Percentiles rank a stretch among this genome's conserved stretches.
phyloP scores from a whole-genome alignment of 2,329 filamentous ascomycete species.

The Cercospora janseana region DNA sequence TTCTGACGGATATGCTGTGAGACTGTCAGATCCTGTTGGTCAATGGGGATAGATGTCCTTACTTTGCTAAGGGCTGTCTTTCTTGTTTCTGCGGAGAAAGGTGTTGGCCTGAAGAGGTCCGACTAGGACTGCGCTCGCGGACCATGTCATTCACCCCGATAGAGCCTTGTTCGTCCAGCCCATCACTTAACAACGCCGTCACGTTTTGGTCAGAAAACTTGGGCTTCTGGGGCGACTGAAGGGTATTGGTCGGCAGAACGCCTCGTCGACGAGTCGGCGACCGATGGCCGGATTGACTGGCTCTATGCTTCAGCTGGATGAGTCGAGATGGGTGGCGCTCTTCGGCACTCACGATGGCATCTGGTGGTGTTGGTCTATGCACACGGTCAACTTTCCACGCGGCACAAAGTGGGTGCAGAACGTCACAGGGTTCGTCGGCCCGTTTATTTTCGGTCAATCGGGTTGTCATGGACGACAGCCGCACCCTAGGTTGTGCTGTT shows the following conservation, averaged over 20 bases:
- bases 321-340: not conserved
- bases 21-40: not conserved
- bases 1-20: slow-evolving; percentile 34
- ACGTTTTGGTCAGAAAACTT: slow-evolving; percentile 11
- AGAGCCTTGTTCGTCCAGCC: slow-evolving; percentile 8
- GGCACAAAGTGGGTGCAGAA: too few species aligned
- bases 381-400: not conserved
- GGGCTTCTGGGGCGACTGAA: slow-evolving; percentile 25
- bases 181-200: slow-evolving; percentile 4
- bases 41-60: not conserved
- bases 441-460: not conserved
- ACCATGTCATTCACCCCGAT: slow-evolving; percentile 24
- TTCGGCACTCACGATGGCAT: slow-evolving; percentile 2
- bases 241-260: slow-evolving; percentile 28
- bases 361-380: not conserved
- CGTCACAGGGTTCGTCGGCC: not conserved
- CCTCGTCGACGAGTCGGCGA: slow-evolving; percentile 11
- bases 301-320: not conserved
- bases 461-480: slow-evolving; percentile 3
- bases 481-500: too few species aligned
- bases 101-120: slow-evolving; percentile 26
- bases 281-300: not conserved
- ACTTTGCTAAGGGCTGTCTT: slow-evolving; percentile 32
- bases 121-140: slow-evolving; percentile 25
- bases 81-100: slow-evolving; percentile 26